A percentile compares a stretch with the other conserved stretches of the same genome.
These are phyloP conservation scores for Carex cristatella DNA, from an alignment of 176 grass and related monocot genomes.

Conservation along the genomic window DNA sequence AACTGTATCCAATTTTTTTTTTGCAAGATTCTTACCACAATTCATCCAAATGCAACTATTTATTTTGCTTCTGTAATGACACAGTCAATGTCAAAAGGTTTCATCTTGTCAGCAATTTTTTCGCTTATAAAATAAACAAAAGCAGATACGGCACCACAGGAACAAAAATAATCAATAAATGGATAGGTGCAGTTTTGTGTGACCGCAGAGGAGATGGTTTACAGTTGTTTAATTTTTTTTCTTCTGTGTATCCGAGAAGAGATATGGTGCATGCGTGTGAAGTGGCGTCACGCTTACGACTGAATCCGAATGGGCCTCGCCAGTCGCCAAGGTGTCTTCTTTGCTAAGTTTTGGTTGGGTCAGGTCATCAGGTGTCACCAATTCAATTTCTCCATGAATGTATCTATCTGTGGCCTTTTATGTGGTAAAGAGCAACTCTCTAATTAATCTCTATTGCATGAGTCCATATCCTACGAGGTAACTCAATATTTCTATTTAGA, in stretches of 20 bases:
- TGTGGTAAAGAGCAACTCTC: background rate
- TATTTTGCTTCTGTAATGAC: background rate
- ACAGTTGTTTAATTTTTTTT: slow-evolving; percentile 12
- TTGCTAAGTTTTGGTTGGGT: slow-evolving; percentile 25
- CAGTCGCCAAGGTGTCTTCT: slow-evolving; percentile 8
- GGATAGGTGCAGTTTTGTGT: background rate
- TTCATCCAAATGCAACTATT: background rate
- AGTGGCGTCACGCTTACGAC: slow-evolving; percentile 51
- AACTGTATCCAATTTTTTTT: too few relatives aligned
- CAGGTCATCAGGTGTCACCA: background rate
- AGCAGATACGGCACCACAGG: background rate
- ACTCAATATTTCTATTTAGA: too few relatives aligned
- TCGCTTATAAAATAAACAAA: background rate
- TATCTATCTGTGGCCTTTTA: background rate
- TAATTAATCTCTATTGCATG: too few relatives aligned
- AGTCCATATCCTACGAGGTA: too few relatives aligned
- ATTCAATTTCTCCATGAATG: background rate
- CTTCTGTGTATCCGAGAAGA: background rate
- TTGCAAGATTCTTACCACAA: background rate
- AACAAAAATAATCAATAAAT: background rate
- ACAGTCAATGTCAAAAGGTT: background rate
- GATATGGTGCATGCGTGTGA: slow-evolving; percentile 24
- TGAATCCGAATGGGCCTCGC: background rate
- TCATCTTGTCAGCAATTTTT: background rate
- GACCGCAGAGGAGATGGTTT: background rate